phyloP scores from a whole-genome alignment of 352 stramenopile species.

The Pythium folliculosum region DNA sequence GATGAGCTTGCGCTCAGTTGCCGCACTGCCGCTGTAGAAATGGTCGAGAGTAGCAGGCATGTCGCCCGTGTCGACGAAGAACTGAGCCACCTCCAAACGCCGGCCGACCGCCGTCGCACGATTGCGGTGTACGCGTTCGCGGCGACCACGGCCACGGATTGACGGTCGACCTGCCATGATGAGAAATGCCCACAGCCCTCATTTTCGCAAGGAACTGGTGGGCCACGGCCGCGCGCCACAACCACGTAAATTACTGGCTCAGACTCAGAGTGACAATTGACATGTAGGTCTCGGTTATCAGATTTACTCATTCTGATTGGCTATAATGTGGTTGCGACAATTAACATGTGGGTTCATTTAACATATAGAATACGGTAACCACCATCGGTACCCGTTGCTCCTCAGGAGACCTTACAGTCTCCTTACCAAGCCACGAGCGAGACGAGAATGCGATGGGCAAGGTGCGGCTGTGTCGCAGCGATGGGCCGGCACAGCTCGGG shows the following conservation, averaged over 20 bases:
- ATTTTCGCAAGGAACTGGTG: neutral
- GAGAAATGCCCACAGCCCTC: neutral
- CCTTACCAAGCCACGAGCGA: too few relatives aligned
- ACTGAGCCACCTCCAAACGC: neutral
- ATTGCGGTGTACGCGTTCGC: constrained; percentile 4
- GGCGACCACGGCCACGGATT: neutral
- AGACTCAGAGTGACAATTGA: constrained; percentile 5
- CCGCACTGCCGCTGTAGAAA: neutral
- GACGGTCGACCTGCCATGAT: neutral
- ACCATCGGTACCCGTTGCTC: too few relatives aligned
- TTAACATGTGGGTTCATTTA: too few relatives aligned
- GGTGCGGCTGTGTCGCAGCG: too few relatives aligned
- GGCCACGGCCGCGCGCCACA: neutral
- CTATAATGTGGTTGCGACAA: neutral
- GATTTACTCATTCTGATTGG: neutral
- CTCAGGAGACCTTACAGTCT: too few relatives aligned
- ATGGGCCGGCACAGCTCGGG: too few relatives aligned
- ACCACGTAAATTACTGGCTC: constrained; percentile 4
- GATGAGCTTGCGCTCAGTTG: neutral
- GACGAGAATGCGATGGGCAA: too few relatives aligned
- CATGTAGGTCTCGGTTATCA: neutral
- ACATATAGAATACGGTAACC: too few relatives aligned
- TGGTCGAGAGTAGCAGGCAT: neutral
- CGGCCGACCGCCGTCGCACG: constrained; percentile 7
- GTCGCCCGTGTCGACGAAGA: neutral